Percentiles rank a stretch among this genome's conserved stretches.
Conservation (phyloP, 306 rosid species). For the Castanea mollissima region DNA sequence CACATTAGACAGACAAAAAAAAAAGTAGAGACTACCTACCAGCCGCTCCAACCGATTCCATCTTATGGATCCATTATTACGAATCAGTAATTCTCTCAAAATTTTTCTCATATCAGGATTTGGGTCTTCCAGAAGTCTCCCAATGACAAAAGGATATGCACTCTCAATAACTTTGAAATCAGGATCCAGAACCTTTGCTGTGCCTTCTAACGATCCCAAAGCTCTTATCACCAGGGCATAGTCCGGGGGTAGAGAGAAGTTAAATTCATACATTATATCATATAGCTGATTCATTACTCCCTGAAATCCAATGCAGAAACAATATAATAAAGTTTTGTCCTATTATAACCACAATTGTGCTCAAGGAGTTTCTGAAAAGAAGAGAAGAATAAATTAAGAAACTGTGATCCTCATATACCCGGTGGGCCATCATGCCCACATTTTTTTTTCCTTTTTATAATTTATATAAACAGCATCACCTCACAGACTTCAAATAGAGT, state of each 20-base stretch:
- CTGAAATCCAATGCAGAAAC: slow-evolving; percentile 56
- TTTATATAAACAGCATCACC: background rate
- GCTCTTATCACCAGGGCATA: slow-evolving; percentile 96
- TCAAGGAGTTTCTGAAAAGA: slow-evolving; percentile 8
- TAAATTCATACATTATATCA: slow-evolving; percentile 80
- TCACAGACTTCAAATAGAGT: background rate
- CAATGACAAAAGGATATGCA: slow-evolving; percentile 88
- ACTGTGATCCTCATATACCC: background rate
- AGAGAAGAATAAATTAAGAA: background rate
- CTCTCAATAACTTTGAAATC: slow-evolving; percentile 88
- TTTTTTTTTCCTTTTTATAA: background rate
- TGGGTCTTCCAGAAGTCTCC: slow-evolving; percentile 93
- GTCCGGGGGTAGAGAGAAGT: slow-evolving; percentile 94
- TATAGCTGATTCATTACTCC: slow-evolving; percentile 88
- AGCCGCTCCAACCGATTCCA: slow-evolving; percentile 96
- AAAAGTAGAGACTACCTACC: slow-evolving; percentile 43
- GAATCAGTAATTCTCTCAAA: slow-evolving; percentile 82
- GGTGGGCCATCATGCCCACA: background rate
- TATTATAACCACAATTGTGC: background rate
- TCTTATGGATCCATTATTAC: slow-evolving; percentile 83
- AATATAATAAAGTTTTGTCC: slow-evolving; percentile 5
- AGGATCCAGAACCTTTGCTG: slow-evolving; percentile 94
- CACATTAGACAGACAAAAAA: slow-evolving; percentile 1
- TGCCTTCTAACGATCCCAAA: slow-evolving; percentile 93
- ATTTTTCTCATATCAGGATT: slow-evolving; percentile 96